A percentile compares a stretch with the other conserved stretches of the same genome.
Evolutionary conservation across 2,329 filamentous ascomycete genomes (phyloP).

Genomic region (Pleomassaria siparia): DNA sequence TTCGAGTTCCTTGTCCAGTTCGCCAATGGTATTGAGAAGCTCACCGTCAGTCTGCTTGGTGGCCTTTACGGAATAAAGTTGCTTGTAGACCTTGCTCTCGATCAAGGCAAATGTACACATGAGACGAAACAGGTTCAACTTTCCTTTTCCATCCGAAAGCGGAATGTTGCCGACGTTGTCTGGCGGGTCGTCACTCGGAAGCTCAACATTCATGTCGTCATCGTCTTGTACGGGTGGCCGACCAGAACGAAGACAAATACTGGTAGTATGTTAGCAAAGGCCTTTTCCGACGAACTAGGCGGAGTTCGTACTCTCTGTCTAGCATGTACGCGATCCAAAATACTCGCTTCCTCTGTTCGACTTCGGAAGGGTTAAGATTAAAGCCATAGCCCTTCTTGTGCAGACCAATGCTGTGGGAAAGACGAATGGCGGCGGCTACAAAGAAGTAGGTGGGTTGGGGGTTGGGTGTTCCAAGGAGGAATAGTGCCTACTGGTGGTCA

Average conservation of each 20-base stretch:
- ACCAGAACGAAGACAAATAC: constrained; percentile 70
- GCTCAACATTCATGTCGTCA: constrained; percentile 91
- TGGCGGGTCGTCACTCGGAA: constrained; percentile 84
- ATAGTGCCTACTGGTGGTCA: constrained; percentile 62
- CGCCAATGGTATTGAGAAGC: constrained; percentile 90
- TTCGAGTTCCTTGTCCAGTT: constrained; percentile 80
- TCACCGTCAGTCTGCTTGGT: constrained; percentile 91
- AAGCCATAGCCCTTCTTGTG: constrained; percentile 93
- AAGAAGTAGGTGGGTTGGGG: constrained; percentile 92
- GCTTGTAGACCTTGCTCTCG: constrained; percentile 91
- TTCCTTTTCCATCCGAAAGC: constrained; percentile 81
- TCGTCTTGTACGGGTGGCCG: constrained; percentile 72
- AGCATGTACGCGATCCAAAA: constrained; percentile 78
- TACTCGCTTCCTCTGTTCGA: constrained; percentile 81
- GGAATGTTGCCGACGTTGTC: constrained; percentile 96
- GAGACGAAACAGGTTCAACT: constrained; percentile 90
- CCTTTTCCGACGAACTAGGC: not conserved
- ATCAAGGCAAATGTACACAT: constrained; percentile 93
- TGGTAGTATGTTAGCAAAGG: constrained; percentile 29
- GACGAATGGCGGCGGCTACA: constrained; percentile 83
- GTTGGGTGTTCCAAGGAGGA: constrained; percentile 94
- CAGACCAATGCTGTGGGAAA: constrained; percentile 91
- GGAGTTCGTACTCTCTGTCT: constrained; percentile 63
- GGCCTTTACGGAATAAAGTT: constrained; percentile 88
- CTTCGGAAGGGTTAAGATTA: constrained; percentile 89